Base-by-base conservation (phyloP, 257 asterid species). In the Handroanthus guayacan region DNA sequence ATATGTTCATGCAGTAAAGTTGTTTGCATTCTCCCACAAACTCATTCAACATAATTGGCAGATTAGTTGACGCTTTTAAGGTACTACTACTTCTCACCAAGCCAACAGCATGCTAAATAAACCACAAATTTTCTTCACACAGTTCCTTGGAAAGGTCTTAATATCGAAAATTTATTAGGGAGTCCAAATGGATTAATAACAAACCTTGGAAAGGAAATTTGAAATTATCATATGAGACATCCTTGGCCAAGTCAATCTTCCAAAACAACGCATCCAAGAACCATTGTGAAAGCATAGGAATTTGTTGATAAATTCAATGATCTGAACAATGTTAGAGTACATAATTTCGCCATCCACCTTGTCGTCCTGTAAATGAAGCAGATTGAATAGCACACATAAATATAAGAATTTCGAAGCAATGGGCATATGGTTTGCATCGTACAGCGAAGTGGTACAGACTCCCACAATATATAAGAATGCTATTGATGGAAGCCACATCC, bases 181-280 rank as follows among this genome's bases (percentile, higher is more conserved):
- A 5, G 39, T 11, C 45, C 50, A 41, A 60, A 39, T 25, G 41
- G 61, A 10, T 70, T 38, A 58, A 71, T 6, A 55, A 76, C 84
- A 76, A 69, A 95, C 99, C 98, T 92, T 87, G 75, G 96, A 90
- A 60, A 95, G 92, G 74, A 92, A 95, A 81, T 90, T 89, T 25
- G 97, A 84, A 78, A 95, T 91, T 66, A 92, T 93, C 86, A 88
- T 80, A 80, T 92, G 91, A 16, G 99, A 92, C 90, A 93, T 84
- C 88, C 95, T 87, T 61, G 97, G 96, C 99, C 99, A 95, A 52
- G 96, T 90, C 85, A 95, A 89, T 84, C 90, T 92, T 75, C 99
- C 99, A 74, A 95, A 86, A 82, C 84, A 84, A 45, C 72, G 83
- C 93, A 91, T 87, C 98, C 99, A 93, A 57, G 86, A 64, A 71